These are phyloP conservation scores for Auricularia heimuer DNA, from an alignment of 768 basidiomycete species.

Conservation along the genomic window DNA sequence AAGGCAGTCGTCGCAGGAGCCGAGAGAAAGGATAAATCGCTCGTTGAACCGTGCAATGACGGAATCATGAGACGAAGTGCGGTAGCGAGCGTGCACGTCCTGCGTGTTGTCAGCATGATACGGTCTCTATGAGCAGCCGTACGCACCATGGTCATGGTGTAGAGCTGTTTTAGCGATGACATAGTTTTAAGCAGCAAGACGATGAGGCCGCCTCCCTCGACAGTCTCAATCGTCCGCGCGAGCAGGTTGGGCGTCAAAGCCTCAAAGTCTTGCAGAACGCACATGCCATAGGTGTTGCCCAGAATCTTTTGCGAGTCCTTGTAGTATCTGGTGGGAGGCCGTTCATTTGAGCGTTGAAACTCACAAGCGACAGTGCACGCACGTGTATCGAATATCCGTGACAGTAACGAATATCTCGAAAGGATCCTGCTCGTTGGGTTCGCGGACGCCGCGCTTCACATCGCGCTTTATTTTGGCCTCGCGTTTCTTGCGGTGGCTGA, in stretches of 20 bases:
- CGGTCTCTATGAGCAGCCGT: conserved; percentile 32
- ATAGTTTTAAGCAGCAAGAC: conserved; percentile 90
- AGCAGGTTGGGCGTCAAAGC: conserved; percentile 96
- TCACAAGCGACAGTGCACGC: conserved; percentile 5
- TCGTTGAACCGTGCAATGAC: conserved; percentile 97
- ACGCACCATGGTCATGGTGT: conserved; percentile 73
- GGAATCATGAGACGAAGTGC: conserved; percentile 82
- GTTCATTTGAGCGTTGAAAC: no score
- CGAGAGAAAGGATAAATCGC: conserved; percentile 94
- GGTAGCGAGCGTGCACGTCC: conserved; percentile 94
- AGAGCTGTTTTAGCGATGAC: conserved; percentile 84
- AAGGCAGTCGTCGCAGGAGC: conserved; percentile 84
- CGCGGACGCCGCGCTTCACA: conserved; percentile 86
- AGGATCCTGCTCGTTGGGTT: conserved; percentile 90
- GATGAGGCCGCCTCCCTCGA: conserved; percentile 88
- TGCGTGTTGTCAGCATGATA: conserved; percentile 25
- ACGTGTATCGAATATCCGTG: conserved; percentile 98
- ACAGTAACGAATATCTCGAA: conserved; percentile 98
- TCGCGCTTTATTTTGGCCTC: conserved; percentile 96
- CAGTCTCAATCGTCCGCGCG: conserved; percentile 94
- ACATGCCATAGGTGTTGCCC: conserved; percentile 97
- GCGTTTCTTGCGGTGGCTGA: conserved; percentile 88
- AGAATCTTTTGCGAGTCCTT: conserved; percentile 96
- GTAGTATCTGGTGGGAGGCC: conserved; percentile 55
- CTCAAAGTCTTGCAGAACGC: conserved; percentile 94